phyloP scores from a whole-genome alignment of 2,329 filamentous ascomycete genomes.

The Alternaria infectoria region DNA sequence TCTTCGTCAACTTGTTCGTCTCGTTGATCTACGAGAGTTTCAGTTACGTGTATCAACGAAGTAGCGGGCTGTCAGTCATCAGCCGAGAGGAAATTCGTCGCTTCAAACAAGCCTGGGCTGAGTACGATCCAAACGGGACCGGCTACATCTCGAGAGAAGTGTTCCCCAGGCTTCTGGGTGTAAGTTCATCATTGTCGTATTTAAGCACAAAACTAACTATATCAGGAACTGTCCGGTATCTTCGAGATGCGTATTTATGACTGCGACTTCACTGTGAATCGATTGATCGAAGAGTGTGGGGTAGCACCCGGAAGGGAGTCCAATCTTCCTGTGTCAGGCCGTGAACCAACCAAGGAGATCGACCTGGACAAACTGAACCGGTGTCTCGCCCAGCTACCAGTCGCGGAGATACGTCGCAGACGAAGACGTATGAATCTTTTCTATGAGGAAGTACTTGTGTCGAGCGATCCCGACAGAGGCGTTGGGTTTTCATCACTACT shows the following conservation, averaged over 20 bases:
- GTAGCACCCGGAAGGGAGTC: conserved; percentile 60
- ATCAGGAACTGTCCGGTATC: conserved; percentile 81
- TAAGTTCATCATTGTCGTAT: conserved; percentile 46
- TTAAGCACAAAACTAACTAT: conserved; percentile 8
- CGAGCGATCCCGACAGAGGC: conserved; percentile 85
- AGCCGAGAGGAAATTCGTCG: conserved; percentile 92
- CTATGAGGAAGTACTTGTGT: conserved; percentile 94
- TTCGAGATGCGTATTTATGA: conserved; percentile 98
- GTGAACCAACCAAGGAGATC: conserved; percentile 55
- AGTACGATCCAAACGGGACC: conserved; percentile 87
- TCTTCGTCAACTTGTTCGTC: conserved; percentile 97
- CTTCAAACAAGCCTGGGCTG: conserved; percentile 98
- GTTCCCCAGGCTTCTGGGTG: conserved; percentile 86
- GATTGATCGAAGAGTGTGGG: conserved; percentile 84
- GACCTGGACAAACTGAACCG: conserved; percentile 78
- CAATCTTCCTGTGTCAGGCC: conserved; percentile 55
- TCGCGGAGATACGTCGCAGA: conserved; percentile 74
- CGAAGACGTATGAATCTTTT: conserved; percentile 89
- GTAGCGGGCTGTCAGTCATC: conserved; percentile 87
- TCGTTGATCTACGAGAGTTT: conserved; percentile 99
- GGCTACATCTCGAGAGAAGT: conserved; percentile 90
- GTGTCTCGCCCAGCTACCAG: conserved; percentile 75
- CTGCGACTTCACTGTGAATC: conserved; percentile 83
- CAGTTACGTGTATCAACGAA: conserved; percentile 97
- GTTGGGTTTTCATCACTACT: conserved; percentile 91